Evolutionary conservation across 2,329 filamentous ascomycete species (phyloP), one percentile per base, ranked within the genome.

Genomic region (Fusarium agapanthi): DNA sequence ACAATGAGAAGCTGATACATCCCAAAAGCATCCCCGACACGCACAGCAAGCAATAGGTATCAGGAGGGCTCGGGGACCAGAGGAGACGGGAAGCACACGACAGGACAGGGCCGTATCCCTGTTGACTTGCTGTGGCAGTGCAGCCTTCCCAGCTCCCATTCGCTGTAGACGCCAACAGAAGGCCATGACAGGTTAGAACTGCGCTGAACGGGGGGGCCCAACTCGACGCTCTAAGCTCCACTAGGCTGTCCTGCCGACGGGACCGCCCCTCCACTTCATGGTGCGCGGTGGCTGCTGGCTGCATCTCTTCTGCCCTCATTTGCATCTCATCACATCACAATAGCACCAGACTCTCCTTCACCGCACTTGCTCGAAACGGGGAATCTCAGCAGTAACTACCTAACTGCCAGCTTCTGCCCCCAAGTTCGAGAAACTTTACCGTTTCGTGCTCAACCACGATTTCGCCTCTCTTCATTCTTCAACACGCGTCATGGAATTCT

Each of bases 391-490:
- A 45, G 54, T 57, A 45, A 20, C 51, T 35, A 35, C 34, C 34
- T 35, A 35, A 22, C 51, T 32, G n/a, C 26, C 50, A 69, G 44
- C 26, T 67, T 40, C 47, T 68, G n/a, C 65, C 35, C 55, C 47
- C 41, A 30, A 57, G 32, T 67, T 34, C 65, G 50, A 53, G 15
- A 48, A 54, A 41, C 58, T 56, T 32, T 45, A 48, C 47, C 32
- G 30, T 67, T 64, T 30, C 67, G 75, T 77, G 72, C 74, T 77
- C 75, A 77, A 77, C 75, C 75, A 77, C 75, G 74, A 64, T 74
- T 50, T 72, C 54, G 50, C 60, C 68, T 71, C 54, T 70, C 41
- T 41, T 62, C 61, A 37, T 56, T 57, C 62, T 67, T 59, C 66
- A 58, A 64, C 61, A 67, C 69, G 58, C 65, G 75, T 68, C 64